A percentile compares a stretch with the other conserved stretches of the same genome.
phyloP scores from a whole-genome alignment of 164 flowering plant species.

The Vitis rupestris region DNA sequence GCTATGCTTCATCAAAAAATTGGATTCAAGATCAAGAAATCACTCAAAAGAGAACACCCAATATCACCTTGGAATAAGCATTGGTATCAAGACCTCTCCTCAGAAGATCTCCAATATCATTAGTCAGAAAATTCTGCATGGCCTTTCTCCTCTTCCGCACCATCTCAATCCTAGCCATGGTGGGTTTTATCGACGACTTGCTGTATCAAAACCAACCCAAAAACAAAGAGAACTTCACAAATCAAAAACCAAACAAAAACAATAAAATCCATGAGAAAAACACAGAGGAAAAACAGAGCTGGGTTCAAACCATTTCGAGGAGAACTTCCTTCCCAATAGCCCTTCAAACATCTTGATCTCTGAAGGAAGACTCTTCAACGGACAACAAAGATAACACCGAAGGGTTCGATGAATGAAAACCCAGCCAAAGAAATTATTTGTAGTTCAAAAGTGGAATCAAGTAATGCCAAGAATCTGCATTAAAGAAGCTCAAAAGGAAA shows the following conservation, averaged over 20 bases:
- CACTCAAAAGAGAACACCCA: not conserved
- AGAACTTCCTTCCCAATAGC: constrained; percentile 19
- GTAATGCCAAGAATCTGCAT: constrained; percentile 11
- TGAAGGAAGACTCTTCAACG: not conserved
- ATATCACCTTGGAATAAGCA: constrained; percentile 47
- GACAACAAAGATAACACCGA: not conserved
- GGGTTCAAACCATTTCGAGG: constrained; percentile 22
- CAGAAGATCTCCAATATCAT: constrained; percentile 48
- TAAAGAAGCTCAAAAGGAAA: constrained; percentile 1
- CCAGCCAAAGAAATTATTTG: no score
- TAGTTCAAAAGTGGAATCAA: not conserved
- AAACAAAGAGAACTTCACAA: not conserved
- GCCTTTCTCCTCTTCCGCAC: constrained; percentile 39
- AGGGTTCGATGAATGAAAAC: no score
- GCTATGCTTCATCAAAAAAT: no score
- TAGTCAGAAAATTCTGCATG: constrained; percentile 37
- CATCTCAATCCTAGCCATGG: constrained; percentile 34
- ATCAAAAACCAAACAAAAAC: not conserved
- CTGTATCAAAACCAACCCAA: constrained; percentile 19
- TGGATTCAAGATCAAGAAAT: not conserved
- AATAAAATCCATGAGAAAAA: not conserved
- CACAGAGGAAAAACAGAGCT: not conserved
- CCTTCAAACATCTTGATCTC: constrained; percentile 22
- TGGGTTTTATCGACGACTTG: constrained; percentile 33
- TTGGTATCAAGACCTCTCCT: constrained; percentile 27